Evolutionary conservation across 2,329 filamentous ascomycete genomes (phyloP).

Genomic region (Ophiostoma angusticollis): DNA sequence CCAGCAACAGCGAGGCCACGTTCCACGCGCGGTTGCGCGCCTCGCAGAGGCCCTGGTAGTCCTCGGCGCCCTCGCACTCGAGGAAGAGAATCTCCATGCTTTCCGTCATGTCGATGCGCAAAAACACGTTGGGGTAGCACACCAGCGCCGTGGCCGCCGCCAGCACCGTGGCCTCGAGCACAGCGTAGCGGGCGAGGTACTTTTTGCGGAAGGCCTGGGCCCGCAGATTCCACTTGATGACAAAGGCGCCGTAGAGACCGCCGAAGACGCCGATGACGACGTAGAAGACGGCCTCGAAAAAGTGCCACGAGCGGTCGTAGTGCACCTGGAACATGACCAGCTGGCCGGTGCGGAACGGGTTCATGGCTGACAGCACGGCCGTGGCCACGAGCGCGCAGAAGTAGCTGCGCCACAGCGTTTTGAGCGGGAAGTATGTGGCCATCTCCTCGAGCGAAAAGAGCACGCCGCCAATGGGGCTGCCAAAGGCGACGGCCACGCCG

Average conservation of each 20-base stretch:
- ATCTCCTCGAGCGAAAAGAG: slow-evolving; percentile 97
- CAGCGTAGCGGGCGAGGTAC: slow-evolving; percentile 70
- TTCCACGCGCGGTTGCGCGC: slow-evolving; percentile 61
- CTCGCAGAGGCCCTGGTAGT: slow-evolving; percentile 85
- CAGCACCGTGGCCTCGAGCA: slow-evolving; percentile 74
- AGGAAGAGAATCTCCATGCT: slow-evolving; percentile 97
- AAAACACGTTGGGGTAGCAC: slow-evolving; percentile 93
- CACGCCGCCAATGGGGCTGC: slow-evolving; percentile 92
- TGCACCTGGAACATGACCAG: slow-evolving; percentile 98
- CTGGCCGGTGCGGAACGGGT: slow-evolving; percentile 91
- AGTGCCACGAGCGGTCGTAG: slow-evolving; percentile 95
- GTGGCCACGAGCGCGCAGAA: slow-evolving; percentile 95
- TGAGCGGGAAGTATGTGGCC: slow-evolving; percentile 89
- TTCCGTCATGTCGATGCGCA: slow-evolving; percentile 97
- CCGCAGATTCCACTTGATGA: slow-evolving; percentile 94
- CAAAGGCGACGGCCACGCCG: slow-evolving; percentile 91
- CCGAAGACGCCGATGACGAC: slow-evolving; percentile 85
- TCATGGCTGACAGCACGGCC: slow-evolving; percentile 86
- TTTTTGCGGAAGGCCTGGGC: slow-evolving; percentile 89
- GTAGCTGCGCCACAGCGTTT: slow-evolving; percentile 96
- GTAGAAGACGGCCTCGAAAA: slow-evolving; percentile 91
- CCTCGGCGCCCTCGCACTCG: slow-evolving; percentile 80
- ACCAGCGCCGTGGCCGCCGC: slow-evolving; percentile 75
- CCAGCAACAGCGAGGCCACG: slow-evolving; percentile 62
- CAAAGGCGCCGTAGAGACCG: slow-evolving; percentile 86